phyloP scores from a whole-genome alignment of 1,284 basidiomycete species.

The Fomes fomentarius region DNA sequence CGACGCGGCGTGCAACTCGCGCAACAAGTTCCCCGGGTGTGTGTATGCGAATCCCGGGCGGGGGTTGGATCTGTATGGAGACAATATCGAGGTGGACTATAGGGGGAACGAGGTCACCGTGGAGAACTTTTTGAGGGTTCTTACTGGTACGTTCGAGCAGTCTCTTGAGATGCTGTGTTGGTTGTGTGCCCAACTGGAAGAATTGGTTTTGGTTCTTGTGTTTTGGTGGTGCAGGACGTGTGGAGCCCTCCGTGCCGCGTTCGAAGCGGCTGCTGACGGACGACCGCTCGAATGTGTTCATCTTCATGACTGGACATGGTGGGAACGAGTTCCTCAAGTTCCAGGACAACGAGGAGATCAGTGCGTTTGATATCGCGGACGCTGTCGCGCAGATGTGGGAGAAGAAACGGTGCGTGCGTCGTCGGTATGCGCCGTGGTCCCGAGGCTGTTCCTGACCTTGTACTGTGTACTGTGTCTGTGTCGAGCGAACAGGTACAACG shows the following conservation, averaged over 20 bases:
- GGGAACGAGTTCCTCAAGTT: slow-evolving; percentile 99
- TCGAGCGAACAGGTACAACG: slow-evolving; percentile 76
- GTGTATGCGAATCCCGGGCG: slow-evolving; percentile 86
- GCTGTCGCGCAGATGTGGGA: slow-evolving; percentile 99
- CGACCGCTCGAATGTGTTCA: slow-evolving; percentile 92
- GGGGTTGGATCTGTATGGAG: slow-evolving; percentile 90
- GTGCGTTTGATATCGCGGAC: slow-evolving; percentile 94
- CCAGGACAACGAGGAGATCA: slow-evolving; percentile 98
- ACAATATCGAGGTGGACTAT: slow-evolving; percentile 98
- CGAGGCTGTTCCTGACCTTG: too few relatives aligned
- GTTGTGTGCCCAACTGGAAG: too few relatives aligned
- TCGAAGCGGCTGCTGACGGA: slow-evolving; percentile 93
- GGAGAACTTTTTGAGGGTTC: slow-evolving; percentile 90
- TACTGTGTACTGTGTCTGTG: background rate
- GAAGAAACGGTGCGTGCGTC: slow-evolving; percentile 79
- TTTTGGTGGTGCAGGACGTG: slow-evolving; percentile 72
- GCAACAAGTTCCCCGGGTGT: slow-evolving; percentile 91
- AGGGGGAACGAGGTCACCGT: slow-evolving; percentile 98
- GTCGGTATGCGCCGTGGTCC: too few relatives aligned
- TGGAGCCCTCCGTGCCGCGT: slow-evolving; percentile 78
- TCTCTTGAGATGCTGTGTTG: too few relatives aligned
- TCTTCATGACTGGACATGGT: slow-evolving; percentile 98
- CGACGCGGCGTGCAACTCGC: slow-evolving; percentile 92
- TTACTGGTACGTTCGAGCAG: slow-evolving; percentile 66
- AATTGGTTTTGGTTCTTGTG: too few relatives aligned